Evolutionary conservation across 441 rosid genomes (phyloP).

Genomic region (Populus trichocarpa): DNA sequence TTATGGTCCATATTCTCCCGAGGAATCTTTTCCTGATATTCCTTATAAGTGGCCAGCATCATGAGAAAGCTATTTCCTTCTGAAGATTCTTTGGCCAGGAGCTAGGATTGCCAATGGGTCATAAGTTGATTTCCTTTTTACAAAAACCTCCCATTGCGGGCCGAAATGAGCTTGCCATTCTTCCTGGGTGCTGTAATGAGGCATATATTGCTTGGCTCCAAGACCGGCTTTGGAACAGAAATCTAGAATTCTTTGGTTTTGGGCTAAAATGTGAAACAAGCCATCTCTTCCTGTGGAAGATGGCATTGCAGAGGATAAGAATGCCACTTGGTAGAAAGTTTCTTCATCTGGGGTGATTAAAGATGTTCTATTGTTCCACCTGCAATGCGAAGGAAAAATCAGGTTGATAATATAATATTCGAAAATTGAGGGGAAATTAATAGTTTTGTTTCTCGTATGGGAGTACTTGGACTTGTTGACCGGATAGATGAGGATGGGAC

Average conservation of each 20-base stretch:
- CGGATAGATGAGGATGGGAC: conserved; percentile 86
- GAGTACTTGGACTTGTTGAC: conserved; percentile 67
- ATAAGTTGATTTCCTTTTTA: conserved; percentile 55
- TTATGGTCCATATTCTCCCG: conserved; percentile 5
- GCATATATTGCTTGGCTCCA: conserved; percentile 69
- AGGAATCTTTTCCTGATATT: neutral
- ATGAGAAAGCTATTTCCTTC: conserved; percentile 35
- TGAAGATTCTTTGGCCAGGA: conserved; percentile 80
- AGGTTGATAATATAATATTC: conserved; percentile 1
- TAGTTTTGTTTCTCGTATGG: neutral
- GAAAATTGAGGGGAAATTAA: neutral
- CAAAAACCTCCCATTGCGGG: conserved; percentile 59
- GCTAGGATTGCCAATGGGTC: conserved; percentile 82
- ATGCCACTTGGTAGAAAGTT: conserved; percentile 62
- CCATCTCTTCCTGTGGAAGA: conserved; percentile 47
- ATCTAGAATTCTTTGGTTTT: conserved; percentile 52
- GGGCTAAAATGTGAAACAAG: conserved; percentile 49
- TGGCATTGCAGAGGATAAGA: conserved; percentile 72
- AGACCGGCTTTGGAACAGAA: conserved; percentile 41
- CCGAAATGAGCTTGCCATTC: conserved; percentile 87
- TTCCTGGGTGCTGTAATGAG: conserved; percentile 53
- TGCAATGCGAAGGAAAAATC: conserved; percentile 31
- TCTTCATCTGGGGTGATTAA: conserved; percentile 72
- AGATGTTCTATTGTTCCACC: conserved; percentile 80
- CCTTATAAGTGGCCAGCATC: conserved; percentile 17